Evolutionary conservation across 2,329 filamentous ascomycete genomes (phyloP).

Genomic region (Hymenoscyphus scutula): DNA sequence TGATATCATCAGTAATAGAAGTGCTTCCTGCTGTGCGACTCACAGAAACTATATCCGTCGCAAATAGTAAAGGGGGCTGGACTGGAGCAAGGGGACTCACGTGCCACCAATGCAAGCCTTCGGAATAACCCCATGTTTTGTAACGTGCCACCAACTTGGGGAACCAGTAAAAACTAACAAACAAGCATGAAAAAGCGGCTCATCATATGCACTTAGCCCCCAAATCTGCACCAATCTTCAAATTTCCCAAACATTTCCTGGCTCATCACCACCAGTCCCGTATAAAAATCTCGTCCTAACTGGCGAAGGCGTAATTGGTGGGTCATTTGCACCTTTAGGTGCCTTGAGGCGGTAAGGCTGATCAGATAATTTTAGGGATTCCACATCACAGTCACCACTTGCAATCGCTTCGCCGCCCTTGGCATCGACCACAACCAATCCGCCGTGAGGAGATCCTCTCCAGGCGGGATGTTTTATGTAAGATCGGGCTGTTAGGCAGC

Average conservation of each 20-base stretch:
- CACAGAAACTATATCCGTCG: too few species aligned
- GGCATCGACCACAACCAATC: constrained; percentile 1
- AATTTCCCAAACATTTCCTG: background rate
- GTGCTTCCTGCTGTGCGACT: too few species aligned
- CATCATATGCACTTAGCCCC: background rate
- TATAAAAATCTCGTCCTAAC: too few species aligned
- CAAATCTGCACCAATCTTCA: background rate
- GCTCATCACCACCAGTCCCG: background rate
- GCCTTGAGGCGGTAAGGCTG: background rate
- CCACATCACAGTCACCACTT: too few species aligned
- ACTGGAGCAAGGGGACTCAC: background rate
- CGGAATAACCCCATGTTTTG: background rate
- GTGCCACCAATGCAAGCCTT: background rate
- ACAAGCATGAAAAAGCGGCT: background rate
- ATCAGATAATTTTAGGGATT: background rate
- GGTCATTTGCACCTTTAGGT: background rate
- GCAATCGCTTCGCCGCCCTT: background rate
- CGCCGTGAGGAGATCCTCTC: background rate
- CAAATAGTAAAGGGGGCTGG: background rate
- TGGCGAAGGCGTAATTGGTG: background rate
- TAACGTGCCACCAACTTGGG: background rate
- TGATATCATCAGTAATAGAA: too few species aligned
- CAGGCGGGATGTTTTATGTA: background rate
- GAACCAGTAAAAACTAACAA: too few species aligned
- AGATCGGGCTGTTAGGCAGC: background rate